Evolutionary conservation across 176 grass and related monocot species (phyloP).

Genomic region (Phoenix dactylifera): DNA sequence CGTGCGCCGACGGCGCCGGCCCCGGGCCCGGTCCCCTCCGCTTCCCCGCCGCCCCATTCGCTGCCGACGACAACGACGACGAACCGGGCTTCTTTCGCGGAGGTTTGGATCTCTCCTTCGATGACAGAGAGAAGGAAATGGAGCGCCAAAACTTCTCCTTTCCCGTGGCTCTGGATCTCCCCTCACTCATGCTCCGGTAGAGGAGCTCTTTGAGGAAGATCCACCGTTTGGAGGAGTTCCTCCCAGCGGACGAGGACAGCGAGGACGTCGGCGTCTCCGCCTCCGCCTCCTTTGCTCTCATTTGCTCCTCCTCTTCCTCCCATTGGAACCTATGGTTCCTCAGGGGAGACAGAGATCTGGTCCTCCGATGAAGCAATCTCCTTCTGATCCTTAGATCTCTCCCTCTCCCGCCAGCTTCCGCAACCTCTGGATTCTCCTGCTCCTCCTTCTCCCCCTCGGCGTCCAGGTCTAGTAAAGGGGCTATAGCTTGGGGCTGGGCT

Average conservation of each 20-base stretch:
- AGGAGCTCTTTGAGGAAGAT: slow-evolving; percentile 29
- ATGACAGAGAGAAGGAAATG: slow-evolving; percentile 6
- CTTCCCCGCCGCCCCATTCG: background rate
- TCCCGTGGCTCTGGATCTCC: background rate
- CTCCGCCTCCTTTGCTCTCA: background rate
- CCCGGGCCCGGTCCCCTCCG: background rate
- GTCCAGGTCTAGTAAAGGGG: background rate
- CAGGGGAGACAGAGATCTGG: slow-evolving; percentile 26
- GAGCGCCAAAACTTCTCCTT: slow-evolving; percentile 16
- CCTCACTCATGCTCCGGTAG: slow-evolving; percentile 32
- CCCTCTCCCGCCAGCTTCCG: background rate
- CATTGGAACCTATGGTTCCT: slow-evolving; percentile 12
- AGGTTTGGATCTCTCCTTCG: background rate
- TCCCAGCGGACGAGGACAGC: slow-evolving; percentile 5
- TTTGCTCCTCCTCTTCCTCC: slow-evolving; percentile 8
- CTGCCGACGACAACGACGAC: background rate
- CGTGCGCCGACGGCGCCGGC: slow-evolving; percentile 6
- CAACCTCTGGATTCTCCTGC: background rate
- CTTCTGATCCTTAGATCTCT: background rate
- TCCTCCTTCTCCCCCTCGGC: background rate
- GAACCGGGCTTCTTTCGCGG: background rate
- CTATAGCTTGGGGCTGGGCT: background rate
- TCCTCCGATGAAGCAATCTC: slow-evolving; percentile 16
- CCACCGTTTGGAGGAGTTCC: slow-evolving; percentile 26
- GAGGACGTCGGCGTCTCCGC: slow-evolving; percentile 5